Percentiles rank a stretch among this genome's conserved stretches.
These are phyloP conservation scores for Boechera divaricarpa DNA, from an alignment of 345 rosid species.

Conservation along the genomic window DNA sequence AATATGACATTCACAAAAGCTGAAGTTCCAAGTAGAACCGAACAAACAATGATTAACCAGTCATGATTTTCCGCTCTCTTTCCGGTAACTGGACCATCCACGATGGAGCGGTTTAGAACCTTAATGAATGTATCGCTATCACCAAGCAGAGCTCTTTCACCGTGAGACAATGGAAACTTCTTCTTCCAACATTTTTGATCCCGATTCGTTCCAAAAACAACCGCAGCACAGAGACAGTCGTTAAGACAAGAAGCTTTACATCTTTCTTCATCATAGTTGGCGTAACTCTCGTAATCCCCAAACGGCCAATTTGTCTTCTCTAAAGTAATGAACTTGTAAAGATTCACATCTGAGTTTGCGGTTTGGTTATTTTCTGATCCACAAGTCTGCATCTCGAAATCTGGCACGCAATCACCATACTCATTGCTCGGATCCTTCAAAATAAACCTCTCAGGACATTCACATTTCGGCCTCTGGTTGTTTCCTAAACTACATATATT, in stretches of 20 bases:
- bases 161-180: constrained; percentile 55
- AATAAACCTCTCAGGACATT: constrained; percentile 54
- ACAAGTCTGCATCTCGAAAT: constrained; percentile 50
- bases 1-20: constrained; percentile 14
- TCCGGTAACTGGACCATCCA: neutral
- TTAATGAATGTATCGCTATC: constrained; percentile 51
- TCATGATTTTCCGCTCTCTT: constrained; percentile 7
- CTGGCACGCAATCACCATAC: constrained; percentile 51
- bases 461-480: constrained; percentile 52
- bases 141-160: constrained; percentile 17
- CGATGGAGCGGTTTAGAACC: neutral
- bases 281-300: constrained; percentile 45
- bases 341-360: constrained; percentile 25
- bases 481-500: constrained; percentile 51
- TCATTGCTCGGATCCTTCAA: constrained; percentile 46
- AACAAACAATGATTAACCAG: constrained; percentile 19
- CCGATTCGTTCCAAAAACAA: constrained; percentile 29
- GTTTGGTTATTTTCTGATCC: constrained; percentile 11
- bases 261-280: constrained; percentile 40
- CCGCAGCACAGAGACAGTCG: constrained; percentile 67
- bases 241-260: constrained; percentile 54
- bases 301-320: constrained; percentile 45
- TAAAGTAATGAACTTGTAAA: constrained; percentile 39
- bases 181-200: constrained; percentile 55
- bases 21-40: constrained; percentile 35